Conservation (phyloP, 768 basidiomycete genomes). For the Chlorophyllum brunneum region DNA sequence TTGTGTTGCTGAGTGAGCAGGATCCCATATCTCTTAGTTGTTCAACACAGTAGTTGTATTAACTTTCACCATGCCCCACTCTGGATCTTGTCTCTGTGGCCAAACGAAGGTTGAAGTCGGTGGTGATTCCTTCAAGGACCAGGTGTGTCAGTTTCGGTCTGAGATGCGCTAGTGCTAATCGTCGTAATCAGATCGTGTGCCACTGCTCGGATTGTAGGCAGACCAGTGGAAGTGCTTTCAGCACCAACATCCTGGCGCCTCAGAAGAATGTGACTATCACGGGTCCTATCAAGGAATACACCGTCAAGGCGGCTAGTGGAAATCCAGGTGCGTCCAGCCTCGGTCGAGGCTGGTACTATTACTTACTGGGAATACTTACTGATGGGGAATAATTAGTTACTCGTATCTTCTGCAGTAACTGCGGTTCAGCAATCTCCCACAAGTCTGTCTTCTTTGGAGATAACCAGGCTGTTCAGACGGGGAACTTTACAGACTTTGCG, state of each 20-base stretch:
- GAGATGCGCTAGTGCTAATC: not conserved
- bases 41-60: not conserved
- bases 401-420: conserved; percentile 34
- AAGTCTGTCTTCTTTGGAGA: conserved; percentile 30
- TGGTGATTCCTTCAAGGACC: conserved; percentile 22
- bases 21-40: not conserved
- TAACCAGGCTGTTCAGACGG: conserved; percentile 33
- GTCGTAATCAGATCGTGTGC: conserved; percentile 25
- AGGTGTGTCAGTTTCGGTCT: conserved; percentile 17
- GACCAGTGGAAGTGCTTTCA: conserved; percentile 35
- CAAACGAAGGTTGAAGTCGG: conserved; percentile 25
- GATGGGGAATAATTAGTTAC: conserved; percentile 20
- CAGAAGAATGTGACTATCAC: conserved; percentile 29
- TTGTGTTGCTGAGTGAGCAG: not conserved
- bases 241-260: conserved; percentile 32
- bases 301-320: conserved; percentile 27
- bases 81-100: conserved; percentile 32
- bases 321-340: conserved; percentile 31
- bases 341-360: too few relatives aligned
- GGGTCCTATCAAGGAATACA: conserved; percentile 29
- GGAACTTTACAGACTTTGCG: conserved; percentile 30
- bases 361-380: not conserved
- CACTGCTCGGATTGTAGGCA: conserved; percentile 35
- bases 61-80: conserved; percentile 10
- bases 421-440: conserved; percentile 35